Conservation (phyloP, 208 protist species). For the Phytomonas serpens region DNA sequence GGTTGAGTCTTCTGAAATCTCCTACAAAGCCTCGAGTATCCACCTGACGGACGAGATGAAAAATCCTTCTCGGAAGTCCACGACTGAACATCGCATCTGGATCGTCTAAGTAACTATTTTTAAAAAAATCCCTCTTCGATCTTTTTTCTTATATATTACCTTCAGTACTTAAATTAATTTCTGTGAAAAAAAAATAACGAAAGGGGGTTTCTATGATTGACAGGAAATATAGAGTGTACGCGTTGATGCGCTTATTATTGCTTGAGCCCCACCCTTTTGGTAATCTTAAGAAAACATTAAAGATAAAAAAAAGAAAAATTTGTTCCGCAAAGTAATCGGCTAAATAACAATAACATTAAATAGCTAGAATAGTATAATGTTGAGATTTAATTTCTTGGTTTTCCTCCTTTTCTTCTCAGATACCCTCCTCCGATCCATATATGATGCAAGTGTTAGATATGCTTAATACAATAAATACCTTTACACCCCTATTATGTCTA, state of each 20-base stretch:
- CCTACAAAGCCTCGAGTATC: conserved; percentile 67
- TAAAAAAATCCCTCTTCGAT: background rate
- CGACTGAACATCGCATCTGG: conserved; percentile 16
- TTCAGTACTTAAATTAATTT: background rate
- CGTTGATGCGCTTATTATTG: background rate
- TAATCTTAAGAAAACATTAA: background rate
- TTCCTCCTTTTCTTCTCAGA: background rate
- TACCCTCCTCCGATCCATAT: background rate
- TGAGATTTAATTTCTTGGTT: background rate
- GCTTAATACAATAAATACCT: background rate
- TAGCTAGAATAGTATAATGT: background rate
- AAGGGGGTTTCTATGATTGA: background rate
- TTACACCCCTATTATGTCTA: background rate
- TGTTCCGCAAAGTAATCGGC: background rate
- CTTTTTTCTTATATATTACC: background rate
- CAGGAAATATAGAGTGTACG: background rate
- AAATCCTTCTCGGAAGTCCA: conserved; percentile 12
- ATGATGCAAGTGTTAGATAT: background rate
- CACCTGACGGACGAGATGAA: conserved; percentile 61
- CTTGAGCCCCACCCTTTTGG: background rate
- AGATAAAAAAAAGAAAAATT: background rate
- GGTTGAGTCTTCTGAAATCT: conserved; percentile 40
- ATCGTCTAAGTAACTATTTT: background rate
- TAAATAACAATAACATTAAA: background rate
- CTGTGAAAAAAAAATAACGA: conserved; percentile 5